These are phyloP conservation scores for Beauveria bassiana DNA, from an alignment of 2,329 filamentous ascomycete genomes.

Conservation along the genomic window DNA sequence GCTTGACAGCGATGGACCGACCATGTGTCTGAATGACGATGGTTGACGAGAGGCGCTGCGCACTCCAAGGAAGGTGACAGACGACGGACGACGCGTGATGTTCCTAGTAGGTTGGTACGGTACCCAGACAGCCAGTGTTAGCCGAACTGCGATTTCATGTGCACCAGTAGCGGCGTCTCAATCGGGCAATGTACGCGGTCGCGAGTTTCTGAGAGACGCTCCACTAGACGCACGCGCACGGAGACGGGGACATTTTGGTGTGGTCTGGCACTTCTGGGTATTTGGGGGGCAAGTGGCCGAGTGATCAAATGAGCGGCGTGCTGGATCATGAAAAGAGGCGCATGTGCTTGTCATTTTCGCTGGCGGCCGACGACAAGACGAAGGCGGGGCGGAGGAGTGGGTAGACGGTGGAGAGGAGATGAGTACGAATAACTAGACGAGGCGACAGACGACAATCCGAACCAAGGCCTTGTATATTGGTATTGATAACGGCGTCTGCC, in stretches of 20 bases:
- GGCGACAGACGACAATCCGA: background rate
- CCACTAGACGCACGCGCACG: constrained; percentile 10
- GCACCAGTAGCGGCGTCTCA: background rate
- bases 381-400: background rate
- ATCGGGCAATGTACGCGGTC: constrained; percentile 3
- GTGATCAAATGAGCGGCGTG: background rate
- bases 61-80: background rate
- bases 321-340: background rate
- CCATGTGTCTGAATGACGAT: background rate
- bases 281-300: background rate
- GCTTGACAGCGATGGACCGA: background rate
- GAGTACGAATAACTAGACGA: background rate
- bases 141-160: background rate
- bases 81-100: background rate
- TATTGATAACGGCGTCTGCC: background rate
- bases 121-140: background rate
- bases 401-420: background rate
- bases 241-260: background rate
- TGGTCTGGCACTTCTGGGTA: background rate
- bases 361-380: background rate
- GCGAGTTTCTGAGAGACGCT: background rate
- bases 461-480: background rate
- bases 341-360: background rate
- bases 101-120: background rate
- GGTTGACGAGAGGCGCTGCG: background rate